Evolutionary conservation across 306 rosid genomes (phyloP).

Genomic region (Medicago truncatula): MtrunA17r5.0-ANR NC_053047.1:24087001-24087500

Average conservation of each 20-base stretch:
- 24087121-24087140: constrained; percentile 55
- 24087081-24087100: constrained; percentile 85
- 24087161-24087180: constrained; percentile 50
- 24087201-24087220: constrained; percentile 83
- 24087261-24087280: constrained; percentile 95
- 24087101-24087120: constrained; percentile 63
- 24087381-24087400: constrained; percentile 83
- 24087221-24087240: constrained; percentile 83
- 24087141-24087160: constrained; percentile 51
- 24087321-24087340: constrained; percentile 30
- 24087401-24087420: constrained; percentile 88
- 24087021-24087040: constrained; percentile 77
- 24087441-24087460: constrained; percentile 86
- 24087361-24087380: background rate
- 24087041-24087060: constrained; percentile 74
- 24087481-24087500: constrained; percentile 89
- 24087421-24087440: constrained; percentile 94
- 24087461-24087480: constrained; percentile 84
- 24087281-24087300: constrained; percentile 90
- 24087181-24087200: constrained; percentile 60
- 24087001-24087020: constrained; percentile 50
- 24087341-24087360: constrained; percentile 65
- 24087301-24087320: constrained; percentile 53
- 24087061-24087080: constrained; percentile 90
- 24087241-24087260: constrained; percentile 99